These are phyloP conservation scores for Talaromyces sp. DNA, from an alignment of 2,329 filamentous ascomycete genomes.

Conservation along the genomic window DNA sequence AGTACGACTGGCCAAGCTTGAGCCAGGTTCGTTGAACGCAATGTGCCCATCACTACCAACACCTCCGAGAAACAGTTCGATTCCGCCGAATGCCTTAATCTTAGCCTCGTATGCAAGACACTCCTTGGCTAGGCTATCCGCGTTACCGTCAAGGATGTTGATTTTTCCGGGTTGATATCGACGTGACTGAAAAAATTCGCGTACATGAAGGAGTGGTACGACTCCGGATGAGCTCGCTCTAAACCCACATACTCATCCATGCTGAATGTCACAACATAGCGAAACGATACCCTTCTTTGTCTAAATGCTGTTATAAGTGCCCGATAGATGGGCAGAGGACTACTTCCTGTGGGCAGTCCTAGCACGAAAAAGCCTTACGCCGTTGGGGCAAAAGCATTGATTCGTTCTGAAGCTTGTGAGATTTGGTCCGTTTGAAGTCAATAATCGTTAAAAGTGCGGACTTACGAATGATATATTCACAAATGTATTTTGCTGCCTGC, in stretches of 20 bases:
- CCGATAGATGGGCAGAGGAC: conserved; percentile 51
- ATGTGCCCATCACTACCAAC: conserved; percentile 79
- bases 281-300: conserved; percentile 59
- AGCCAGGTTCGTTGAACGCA: conserved; percentile 76
- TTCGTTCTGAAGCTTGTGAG: conserved; percentile 7
- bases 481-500: conserved; percentile 8
- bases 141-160: conserved; percentile 71
- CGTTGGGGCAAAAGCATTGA: conserved; percentile 7
- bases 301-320: conserved; percentile 58
- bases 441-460: background rate
- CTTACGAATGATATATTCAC: conserved; percentile 11
- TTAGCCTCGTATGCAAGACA: conserved; percentile 35
- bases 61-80: conserved; percentile 72
- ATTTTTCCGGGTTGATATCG: conserved; percentile 70
- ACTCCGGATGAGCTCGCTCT: conserved; percentile 69
- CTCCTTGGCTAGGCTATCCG: conserved; percentile 63
- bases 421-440: background rate
- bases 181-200: conserved; percentile 74
- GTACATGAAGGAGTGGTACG: conserved; percentile 82
- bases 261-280: conserved; percentile 77
- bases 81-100: conserved; percentile 50
- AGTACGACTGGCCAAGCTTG: conserved; percentile 65
- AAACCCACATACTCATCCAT: conserved; percentile 81
- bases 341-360: conserved; percentile 63
- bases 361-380: conserved; percentile 59